Base-by-base conservation (phyloP, 2,329 filamentous ascomycete species). In the Fusarium sp. region DNA sequence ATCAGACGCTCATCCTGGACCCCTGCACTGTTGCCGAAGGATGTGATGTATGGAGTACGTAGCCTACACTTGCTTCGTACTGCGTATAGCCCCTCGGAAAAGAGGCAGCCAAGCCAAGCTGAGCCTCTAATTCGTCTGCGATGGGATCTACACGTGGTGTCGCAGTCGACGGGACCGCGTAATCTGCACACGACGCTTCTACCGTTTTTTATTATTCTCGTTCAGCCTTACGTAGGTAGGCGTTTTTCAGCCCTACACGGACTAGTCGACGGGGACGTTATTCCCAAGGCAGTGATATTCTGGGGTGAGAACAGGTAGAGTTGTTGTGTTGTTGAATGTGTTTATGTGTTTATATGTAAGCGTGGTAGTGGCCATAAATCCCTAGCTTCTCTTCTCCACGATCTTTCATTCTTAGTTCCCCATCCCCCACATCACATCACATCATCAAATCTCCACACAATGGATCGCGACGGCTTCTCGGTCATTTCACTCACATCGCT, bases 391-490 rank as follows among this genome's bases (percentile, higher is more conserved):
- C 14, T 35, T 59, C 64, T 65, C 59, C 50, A 47, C 33, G 44
- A 51, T 45, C 24, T 33, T 46, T 33, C 14, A 4, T 37, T n/a
- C 14, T 9, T n/a, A 37, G 7, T 37, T 37, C 9, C 6, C 17
- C 37, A 49, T 28, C 14, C 51, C 41, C 44, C 50, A 45, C 50
- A 35, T 55, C 28, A 46, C 46, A 35, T 14, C 33, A 46, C 46
- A 35, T 15, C 33, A 50, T 20, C 53, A 46, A 46, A 26, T 47
- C 33, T 40, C 52, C 41, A 48, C 43, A 67, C 19, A 11, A 79
- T 78, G 78, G 74, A 78, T 54, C 69, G 75, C 46, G 73, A 77
- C 60, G 73, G 76, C 49, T 79, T 78, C 71, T 78, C 78, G 13
- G 71, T 76, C 41, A 68, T 75, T 6, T 76, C 77, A n/a, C 57